A percentile compares a stretch with the other conserved stretches of the same genome.
phyloP scores from a whole-genome alignment of 2,329 filamentous ascomycete species.

The Colletotrichum gloeosporioides region DNA sequence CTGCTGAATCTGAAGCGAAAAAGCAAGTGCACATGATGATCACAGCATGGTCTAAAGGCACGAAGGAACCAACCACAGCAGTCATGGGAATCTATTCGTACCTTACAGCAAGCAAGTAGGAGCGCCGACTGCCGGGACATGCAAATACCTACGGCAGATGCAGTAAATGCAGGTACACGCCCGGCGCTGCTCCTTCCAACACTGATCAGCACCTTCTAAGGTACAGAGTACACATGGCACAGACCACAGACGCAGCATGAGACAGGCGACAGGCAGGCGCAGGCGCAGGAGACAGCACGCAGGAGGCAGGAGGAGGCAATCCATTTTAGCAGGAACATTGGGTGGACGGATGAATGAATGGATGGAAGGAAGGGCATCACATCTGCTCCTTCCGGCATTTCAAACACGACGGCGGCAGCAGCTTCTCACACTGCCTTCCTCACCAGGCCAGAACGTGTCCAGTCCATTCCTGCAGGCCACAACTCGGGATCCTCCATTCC shows the following conservation, averaged over 20 bases:
- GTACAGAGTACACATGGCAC: neutral
- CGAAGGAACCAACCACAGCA: neutral
- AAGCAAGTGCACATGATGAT: neutral
- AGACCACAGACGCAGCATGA: neutral
- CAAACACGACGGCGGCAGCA: neutral
- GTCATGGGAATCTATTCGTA: neutral
- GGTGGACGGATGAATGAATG: neutral
- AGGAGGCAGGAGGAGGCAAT: neutral
- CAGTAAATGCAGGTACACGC: neutral
- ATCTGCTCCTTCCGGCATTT: neutral
- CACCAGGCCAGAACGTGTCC: neutral
- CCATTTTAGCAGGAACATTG: neutral
- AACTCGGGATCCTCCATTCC: neutral
- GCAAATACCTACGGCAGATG: neutral
- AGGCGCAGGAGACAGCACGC: neutral
- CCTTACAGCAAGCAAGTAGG: neutral
- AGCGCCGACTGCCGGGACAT: neutral
- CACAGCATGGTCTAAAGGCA: neutral
- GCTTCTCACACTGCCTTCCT: neutral
- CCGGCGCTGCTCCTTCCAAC: neutral
- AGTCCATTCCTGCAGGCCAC: neutral
- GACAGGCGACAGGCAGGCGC: neutral
- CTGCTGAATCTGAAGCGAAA: neutral
- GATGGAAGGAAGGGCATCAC: neutral
- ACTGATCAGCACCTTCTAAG: neutral